Evolutionary conservation across 208 protist species (phyloP).

Genomic region (Leishmania tropica): DNA sequence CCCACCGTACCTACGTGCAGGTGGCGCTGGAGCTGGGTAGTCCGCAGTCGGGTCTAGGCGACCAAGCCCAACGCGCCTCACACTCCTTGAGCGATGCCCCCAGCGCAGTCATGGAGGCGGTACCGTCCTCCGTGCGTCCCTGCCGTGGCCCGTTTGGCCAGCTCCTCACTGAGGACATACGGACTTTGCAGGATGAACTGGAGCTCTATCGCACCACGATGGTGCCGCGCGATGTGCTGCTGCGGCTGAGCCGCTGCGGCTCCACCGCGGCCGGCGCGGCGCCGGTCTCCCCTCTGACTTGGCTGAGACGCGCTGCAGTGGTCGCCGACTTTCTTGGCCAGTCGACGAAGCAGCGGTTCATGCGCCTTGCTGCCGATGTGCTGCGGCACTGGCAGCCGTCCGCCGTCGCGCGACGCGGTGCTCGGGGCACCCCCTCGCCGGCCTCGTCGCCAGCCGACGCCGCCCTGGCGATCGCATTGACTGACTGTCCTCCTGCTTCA

Average conservation of each 20-base stretch:
- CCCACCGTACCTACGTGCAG: conserved; percentile 75
- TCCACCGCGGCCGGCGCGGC: not conserved
- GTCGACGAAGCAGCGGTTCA: conserved; percentile 62
- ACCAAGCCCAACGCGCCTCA: not conserved
- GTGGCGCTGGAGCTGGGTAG: conserved; percentile 35
- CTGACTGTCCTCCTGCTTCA: not conserved
- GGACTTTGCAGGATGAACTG: conserved; percentile 62
- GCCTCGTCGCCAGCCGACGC: not conserved
- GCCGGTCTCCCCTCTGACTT: not conserved
- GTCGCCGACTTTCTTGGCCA: conserved; percentile 70
- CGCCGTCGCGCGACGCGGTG: not conserved
- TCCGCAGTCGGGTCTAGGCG: not conserved
- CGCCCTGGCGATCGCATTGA: not conserved
- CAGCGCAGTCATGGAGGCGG: conserved; percentile 45
- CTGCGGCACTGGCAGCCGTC: conserved; percentile 27
- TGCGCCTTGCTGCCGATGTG: conserved; percentile 25
- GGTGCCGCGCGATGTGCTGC: conserved; percentile 48
- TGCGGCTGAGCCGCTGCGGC: conserved; percentile 17
- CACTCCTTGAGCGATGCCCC: conserved; percentile 9
- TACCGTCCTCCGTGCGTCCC: conserved; percentile 38
- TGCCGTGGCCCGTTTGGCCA: conserved; percentile 85
- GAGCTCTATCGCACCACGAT: conserved; percentile 79
- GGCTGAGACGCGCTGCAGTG: conserved; percentile 38
- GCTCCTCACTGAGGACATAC: conserved; percentile 52
- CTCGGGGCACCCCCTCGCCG: not conserved